Base-by-base conservation (phyloP, 176 grass and related monocot genomes). In the Lolium perenne region DNA sequence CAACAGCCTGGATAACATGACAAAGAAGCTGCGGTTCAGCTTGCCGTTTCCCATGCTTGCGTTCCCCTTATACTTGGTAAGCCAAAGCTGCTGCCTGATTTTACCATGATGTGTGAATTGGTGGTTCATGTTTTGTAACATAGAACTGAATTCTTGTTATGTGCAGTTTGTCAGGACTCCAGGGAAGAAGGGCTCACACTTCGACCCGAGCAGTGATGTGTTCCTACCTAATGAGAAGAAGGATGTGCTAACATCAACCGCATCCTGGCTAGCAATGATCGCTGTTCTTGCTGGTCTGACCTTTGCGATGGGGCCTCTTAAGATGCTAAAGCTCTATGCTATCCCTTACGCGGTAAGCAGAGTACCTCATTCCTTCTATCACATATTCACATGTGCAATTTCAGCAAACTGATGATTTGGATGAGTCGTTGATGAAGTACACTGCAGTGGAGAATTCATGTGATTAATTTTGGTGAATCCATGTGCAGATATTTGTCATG, bases 1-100 rank as follows among this genome's bases (percentile, higher is more conserved):
- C 79, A 95, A 87, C 35, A 95, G 87, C 89, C 79, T 98, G 66
- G 87, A 98, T 77, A 65, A 56, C 21, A 77, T 79, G 76, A 95
- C 93, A 1, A 46, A 21, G 82, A 93, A 87, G 66, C 54, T 98
- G 61, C 77, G 95, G 20, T 98, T 95, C 85, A 93, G 93, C 57
- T 76, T 89, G 87, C 95, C 95, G 5, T 95, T 98, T 63, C 95
- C 95, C 60, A 83, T 98, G 95, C 87, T 98, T 17, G 95, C 95
- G 60, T 95, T 88, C 91, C 95, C 95, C 14, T 66, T 98, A 76
- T 98, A 98, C 87, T 82, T 98, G 93, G 95, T 98, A 76, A 94
- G 85, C 12, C 76, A 49, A 23, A 43, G 45, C 21, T 38, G 56
- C 82, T 40, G 49, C 11, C 60, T 80, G 23, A 38, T 70, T 29